Evolutionary conservation across 176 grass and related monocot genomes (phyloP), one percentile per base, ranked within the genome.

Genomic region (Aegilops bicornis): DNA sequence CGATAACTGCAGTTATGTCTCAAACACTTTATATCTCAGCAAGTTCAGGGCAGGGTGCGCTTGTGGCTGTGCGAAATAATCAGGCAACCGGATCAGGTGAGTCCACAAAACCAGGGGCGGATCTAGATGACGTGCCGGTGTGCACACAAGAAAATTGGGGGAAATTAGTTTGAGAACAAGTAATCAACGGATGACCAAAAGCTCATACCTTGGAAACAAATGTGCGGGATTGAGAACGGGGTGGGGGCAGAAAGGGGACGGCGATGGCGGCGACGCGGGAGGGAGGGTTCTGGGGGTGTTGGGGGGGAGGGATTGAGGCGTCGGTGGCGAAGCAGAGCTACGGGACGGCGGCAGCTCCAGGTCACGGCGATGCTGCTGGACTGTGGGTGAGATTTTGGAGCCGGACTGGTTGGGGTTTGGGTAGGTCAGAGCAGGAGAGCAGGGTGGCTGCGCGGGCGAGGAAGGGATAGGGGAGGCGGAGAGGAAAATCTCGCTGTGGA

Each of bases 361-460:
- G 47, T 16, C 73, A 76, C 43, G 3, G 73, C 25, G 14, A 15
- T 76, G 73, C 8, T 20, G 73, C 4, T 20, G 73, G 73, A 32
- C 8, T 77, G 47, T 77, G 2, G 74, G 74, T 22, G 74, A 7
- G 74, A 77, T 56, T 76, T 77, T 56, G 47, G 27, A 77, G 73
- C 16, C 48, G 74, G 6, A 22, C 17, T 52, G 73, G 73, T 27
- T 52, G 43, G 71, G 73, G 48, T 76, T 76, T 76, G 73, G 73
- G 74, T 56, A 56, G 74, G 74, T 58, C 74, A 48, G 47, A 19
- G 73, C 73, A 76, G 43, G 43, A 54, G 47, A 56, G 73, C 74
- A 77, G 27, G 47, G 74, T 56, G 74, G 73, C 73, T 76, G 73
- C 74, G 47, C 47, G 74, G 74, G 9, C 43, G 74, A 56, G 47